A percentile compares a stretch with the other conserved stretches of the same genome.
These are phyloP conservation scores for Cladosporium cucumerinum DNA, from an alignment of 2,329 filamentous ascomycete genomes.

Conservation along the genomic window DNA sequence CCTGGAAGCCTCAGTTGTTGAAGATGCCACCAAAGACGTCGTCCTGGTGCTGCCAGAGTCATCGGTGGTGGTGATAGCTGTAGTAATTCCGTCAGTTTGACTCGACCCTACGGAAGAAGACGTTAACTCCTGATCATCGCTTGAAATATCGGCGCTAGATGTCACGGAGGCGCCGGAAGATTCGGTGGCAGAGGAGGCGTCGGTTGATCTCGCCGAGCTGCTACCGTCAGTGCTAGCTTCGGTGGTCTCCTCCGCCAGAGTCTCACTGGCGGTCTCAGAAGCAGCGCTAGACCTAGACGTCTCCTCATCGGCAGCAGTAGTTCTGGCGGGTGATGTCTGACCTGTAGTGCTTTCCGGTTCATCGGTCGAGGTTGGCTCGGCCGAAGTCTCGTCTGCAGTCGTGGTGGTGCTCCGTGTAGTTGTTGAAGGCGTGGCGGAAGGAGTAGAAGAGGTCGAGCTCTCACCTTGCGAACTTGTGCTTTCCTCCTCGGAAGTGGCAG, in stretches of 20 bases:
- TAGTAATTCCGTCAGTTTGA: constrained; percentile 21
- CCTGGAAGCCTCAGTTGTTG: constrained; percentile 22
- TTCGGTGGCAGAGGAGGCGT: constrained; percentile 7
- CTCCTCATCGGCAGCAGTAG: neutral
- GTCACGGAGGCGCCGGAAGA: constrained; percentile 19
- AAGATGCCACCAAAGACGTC: constrained; percentile 22
- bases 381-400: constrained; percentile 5
- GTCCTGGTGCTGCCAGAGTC: constrained; percentile 22
- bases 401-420: neutral
- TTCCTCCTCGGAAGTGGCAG: constrained; percentile 13
- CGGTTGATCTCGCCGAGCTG: constrained; percentile 10
- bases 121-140: constrained; percentile 17
- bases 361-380: constrained; percentile 3
- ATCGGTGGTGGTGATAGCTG: constrained; percentile 28
- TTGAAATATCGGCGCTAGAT: constrained; percentile 9
- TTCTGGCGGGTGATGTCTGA: constrained; percentile 14
- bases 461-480: constrained; percentile 18
- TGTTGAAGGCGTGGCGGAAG: constrained; percentile 16
- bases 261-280: constrained; percentile 10
- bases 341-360: constrained; percentile 13
- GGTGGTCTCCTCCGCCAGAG: constrained; percentile 4
- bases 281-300: constrained; percentile 8
- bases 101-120: constrained; percentile 16
- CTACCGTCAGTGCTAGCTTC: constrained; percentile 6
- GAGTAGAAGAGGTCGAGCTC: constrained; percentile 16